Base-by-base conservation (phyloP, 192 early-diverging fungal species). In the Coemansia guatemalensis region DNA sequence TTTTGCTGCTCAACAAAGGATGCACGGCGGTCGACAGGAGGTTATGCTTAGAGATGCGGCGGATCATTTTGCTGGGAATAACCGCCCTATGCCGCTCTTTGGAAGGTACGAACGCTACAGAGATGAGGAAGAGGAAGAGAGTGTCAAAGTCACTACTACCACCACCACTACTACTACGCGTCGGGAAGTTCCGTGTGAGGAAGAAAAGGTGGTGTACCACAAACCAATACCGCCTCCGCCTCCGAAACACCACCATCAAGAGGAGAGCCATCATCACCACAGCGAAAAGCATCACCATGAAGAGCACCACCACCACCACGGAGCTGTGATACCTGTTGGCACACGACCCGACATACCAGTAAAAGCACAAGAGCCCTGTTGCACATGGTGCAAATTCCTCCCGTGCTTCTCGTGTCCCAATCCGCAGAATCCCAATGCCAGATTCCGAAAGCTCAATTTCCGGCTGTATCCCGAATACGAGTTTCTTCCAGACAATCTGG, bases 381-480 rank as follows among this genome's bases (percentile, higher is more conserved):
- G 76, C 64, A 73, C 76, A 1, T 79, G 76, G 76, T 79, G 76
- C 67, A 66, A 62, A 53, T 70, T 79, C 71, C 71, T 79, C 0
- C 76, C 76, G 4, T 79, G 76, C 30, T 64, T 79, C 0, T 61
- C 62, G 52, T 79, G 76, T 44, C 76, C 76, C 11, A 60, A 69
- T n/a, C 76, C 76, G 12, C 63, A 70, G 5, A 81, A 81, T 53
- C 65, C 71, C 2, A 81, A 81, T 44, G 71, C 54, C 41, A 68
- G 78, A 0, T 81, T 81, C 73, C 59, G 68, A 11, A 81, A 75
- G 56, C 5, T 7, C 11, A 81, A 81, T 39, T 81, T 81, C 59
- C 65, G 78, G 0, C 58, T 81, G 50, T 75, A 61, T 52, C 78
- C 78, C 9, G 78, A 81, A 24, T 81, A 81, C 69, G 78, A 81